Evolutionary conservation across 441 rosid species (phyloP).

Genomic region (Theobroma grandiflorum): DNA sequence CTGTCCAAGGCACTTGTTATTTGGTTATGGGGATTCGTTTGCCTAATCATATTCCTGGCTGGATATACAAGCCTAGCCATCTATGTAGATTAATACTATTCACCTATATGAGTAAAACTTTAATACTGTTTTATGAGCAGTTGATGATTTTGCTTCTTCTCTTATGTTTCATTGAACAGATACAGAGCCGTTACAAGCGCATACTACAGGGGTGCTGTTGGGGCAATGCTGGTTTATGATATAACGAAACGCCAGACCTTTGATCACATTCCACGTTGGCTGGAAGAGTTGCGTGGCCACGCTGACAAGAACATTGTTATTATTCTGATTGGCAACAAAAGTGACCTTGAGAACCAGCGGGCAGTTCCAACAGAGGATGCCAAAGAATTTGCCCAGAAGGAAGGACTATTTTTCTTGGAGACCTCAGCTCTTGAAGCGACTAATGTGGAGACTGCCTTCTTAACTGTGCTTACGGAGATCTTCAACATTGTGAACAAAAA

Average conservation of each 20-base stretch:
- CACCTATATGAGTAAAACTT: background rate
- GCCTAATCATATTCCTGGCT: background rate
- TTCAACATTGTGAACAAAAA: conserved; percentile 82
- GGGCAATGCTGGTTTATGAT: conserved; percentile 78
- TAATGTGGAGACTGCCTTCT: conserved; percentile 66
- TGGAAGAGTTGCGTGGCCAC: conserved; percentile 71
- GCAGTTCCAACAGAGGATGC: conserved; percentile 66
- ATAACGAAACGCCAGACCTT: conserved; percentile 63
- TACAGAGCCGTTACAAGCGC: conserved; percentile 85
- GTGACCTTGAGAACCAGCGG: conserved; percentile 65
- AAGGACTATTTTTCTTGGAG: conserved; percentile 74
- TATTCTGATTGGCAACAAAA: conserved; percentile 69
- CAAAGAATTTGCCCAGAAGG: conserved; percentile 70
- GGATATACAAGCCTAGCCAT: background rate
- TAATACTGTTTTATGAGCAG: background rate
- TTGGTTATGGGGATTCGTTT: background rate
- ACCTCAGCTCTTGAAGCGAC: conserved; percentile 67
- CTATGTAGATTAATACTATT: background rate
- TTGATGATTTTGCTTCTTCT: conserved; percentile 21
- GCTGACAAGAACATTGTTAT: conserved; percentile 83
- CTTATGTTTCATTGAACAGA: conserved; percentile 46
- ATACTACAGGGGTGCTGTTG: conserved; percentile 77
- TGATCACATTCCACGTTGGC: conserved; percentile 81
- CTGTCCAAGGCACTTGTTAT: background rate
- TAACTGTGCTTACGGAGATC: conserved; percentile 82